Evolutionary conservation across 208 protist species (phyloP), one percentile per base, ranked within the genome.

Genomic region (Acanthamoeba lenticulata): DNA sequence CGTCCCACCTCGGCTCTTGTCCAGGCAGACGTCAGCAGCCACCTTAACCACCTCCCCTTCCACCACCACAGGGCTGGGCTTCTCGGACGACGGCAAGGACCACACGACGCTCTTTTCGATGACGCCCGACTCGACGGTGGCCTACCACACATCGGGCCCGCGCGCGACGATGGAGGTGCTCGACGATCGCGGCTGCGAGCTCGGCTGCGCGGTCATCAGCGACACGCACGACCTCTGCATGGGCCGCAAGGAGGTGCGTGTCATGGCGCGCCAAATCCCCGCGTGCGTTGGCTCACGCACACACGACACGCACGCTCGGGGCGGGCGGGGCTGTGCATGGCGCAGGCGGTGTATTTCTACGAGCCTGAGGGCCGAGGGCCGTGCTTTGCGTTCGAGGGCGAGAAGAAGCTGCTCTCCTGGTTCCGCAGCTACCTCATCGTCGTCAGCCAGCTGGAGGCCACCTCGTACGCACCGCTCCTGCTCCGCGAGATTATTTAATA

Each of bases 351-450:
- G 7, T 97, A 96, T 92, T 98, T 97, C 85, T 97, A 97, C 77
- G 94, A 96, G 72, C 85, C 96, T 0, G 97, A 97, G 40, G 96
- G 96, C 19, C 94, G 97, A 69, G 95, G 96, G 13, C 94, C 96
- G 7, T 97, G 97, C 93, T 98, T 95, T 69, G 96, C 96, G 34
- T 98, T 98, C 55, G 97, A 98, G 29, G 97, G 95, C 81, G 90
- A 86, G 94, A 98, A 97, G 94, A 94, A 74, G 42, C 60, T 96
- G 44, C 45, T 99, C 7, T 34, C 97, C 4, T 97, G 97, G 90
- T 98, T 99, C 91, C 95, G 97, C 24, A 90, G 97, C 9, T 99
- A 99, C 95, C 94, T 99, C 15, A 95, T 98, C 0, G 93, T 99
- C 2, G 94, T 99, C 21, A 97, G 97, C n/a, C 95, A 97, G 29